phyloP scores from a whole-genome alignment of 2,329 filamentous ascomycete genomes.

The Neonectria punicea region DNA sequence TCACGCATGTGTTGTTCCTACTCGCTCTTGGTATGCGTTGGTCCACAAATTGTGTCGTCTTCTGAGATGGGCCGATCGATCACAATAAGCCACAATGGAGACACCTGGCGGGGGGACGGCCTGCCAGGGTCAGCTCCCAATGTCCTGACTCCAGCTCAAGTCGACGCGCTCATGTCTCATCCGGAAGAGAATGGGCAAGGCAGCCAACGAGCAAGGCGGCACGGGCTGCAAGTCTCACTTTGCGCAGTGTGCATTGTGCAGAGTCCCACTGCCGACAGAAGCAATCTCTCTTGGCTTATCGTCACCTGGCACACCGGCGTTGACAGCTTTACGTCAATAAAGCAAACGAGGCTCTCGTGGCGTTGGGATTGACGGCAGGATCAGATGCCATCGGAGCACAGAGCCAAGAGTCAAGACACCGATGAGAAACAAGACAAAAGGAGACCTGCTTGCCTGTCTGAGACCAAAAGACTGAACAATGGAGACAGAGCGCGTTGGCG shows the following conservation, averaged over 20 bases:
- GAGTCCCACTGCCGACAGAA: background rate
- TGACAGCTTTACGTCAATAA: background rate
- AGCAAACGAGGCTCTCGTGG: background rate
- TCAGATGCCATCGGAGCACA: background rate
- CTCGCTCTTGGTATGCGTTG: background rate
- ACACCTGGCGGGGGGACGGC: background rate
- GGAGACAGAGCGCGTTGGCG: slow-evolving; percentile 10
- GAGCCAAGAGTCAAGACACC: background rate
- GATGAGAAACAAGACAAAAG: background rate
- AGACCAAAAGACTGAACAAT: background rate
- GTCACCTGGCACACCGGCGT: background rate
- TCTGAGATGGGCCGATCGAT: slow-evolving; percentile 16
- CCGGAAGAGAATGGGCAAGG: background rate
- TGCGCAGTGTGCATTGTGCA: background rate
- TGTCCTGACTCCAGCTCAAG: background rate
- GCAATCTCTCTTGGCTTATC: background rate
- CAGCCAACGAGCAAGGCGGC: background rate
- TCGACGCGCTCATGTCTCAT: background rate
- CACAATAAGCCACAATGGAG: slow-evolving; percentile 14
- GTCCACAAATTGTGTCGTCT: slow-evolving; percentile 12
- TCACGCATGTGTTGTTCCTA: slow-evolving; percentile 8
- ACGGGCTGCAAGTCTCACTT: background rate
- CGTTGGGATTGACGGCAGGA: background rate
- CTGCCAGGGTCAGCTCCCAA: background rate
- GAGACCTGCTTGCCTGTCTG: background rate